Percentiles rank a stretch among this genome's conserved stretches.
Evolutionary conservation across 306 rosid species (phyloP).

Genomic region (Prunus mongolica): DNA sequence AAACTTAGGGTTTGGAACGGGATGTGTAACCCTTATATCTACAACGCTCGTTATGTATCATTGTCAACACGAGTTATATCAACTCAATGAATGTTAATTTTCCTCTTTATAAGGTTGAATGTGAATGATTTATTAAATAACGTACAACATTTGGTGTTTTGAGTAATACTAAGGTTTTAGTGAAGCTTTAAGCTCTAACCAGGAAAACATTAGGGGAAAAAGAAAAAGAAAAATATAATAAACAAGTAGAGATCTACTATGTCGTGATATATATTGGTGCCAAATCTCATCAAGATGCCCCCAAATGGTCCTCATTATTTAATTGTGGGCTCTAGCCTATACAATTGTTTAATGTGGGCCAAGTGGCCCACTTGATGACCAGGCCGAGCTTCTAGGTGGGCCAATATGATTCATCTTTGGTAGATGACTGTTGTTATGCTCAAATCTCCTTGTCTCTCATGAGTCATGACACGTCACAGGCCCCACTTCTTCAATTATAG

Average conservation of each 20-base stretch:
- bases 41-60: too few relatives aligned
- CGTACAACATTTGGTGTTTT: too few relatives aligned
- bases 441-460: conserved; percentile 22
- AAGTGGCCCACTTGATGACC: conserved; percentile 15
- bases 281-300: neutral
- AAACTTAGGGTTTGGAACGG: too few relatives aligned
- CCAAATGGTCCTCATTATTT: neutral
- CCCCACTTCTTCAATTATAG: neutral
- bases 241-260: neutral
- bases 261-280: conserved; percentile 6
- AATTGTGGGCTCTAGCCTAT: conserved; percentile 28
- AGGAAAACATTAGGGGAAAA: too few relatives aligned
- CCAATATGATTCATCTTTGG: conserved; percentile 14
- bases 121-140: too few relatives aligned
- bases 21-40: too few relatives aligned
- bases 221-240: neutral
- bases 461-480: too few relatives aligned
- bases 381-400: conserved; percentile 8
- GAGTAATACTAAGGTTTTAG: too few relatives aligned
- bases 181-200: too few relatives aligned
- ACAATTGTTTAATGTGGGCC: conserved; percentile 16
- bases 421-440: neutral
- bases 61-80: too few relatives aligned
- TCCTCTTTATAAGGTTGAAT: too few relatives aligned
- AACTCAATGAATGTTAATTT: too few relatives aligned